phyloP scores from a whole-genome alignment of 148 eudicot species.

The Arctostaphylos glauca region DNA sequence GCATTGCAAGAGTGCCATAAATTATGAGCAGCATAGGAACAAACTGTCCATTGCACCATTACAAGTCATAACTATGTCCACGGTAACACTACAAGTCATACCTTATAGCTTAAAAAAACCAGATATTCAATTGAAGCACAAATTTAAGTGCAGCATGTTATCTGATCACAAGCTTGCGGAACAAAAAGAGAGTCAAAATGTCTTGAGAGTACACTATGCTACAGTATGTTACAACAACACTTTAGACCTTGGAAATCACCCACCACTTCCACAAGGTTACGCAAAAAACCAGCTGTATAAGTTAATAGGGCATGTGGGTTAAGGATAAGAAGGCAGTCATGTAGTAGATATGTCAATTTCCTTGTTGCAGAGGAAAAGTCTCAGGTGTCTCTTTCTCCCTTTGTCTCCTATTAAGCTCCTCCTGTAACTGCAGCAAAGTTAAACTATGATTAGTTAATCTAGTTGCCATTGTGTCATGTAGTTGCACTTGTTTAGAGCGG shows the following conservation, averaged over 20 bases:
- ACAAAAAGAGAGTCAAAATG: too few relatives aligned
- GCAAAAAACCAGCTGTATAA: conserved; percentile 20
- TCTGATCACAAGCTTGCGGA: too few relatives aligned
- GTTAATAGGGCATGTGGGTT: conserved; percentile 20
- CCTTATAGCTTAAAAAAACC: not conserved
- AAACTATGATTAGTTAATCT: not conserved
- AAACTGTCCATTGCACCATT: too few relatives aligned
- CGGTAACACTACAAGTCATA: too few relatives aligned
- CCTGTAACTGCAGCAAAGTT: conserved; percentile 10
- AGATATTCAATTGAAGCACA: not conserved
- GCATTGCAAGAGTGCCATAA: too few relatives aligned
- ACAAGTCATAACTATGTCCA: too few relatives aligned
- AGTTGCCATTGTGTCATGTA: not conserved
- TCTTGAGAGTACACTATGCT: not conserved
- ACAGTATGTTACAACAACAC: not conserved
- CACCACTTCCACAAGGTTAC: not conserved
- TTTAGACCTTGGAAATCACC: not conserved
- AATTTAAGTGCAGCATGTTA: not conserved
- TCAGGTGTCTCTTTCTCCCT: conserved; percentile 18
- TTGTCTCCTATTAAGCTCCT: conserved; percentile 14
- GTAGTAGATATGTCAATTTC: conserved; percentile 29
- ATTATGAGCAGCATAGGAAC: not conserved
- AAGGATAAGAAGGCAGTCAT: conserved; percentile 5
- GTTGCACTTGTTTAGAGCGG: not conserved
- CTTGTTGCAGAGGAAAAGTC: conserved; percentile 7